Conservation (phyloP, 495 filamentous ascomycete species). For the Aspergillus bertholletiae region DNA sequence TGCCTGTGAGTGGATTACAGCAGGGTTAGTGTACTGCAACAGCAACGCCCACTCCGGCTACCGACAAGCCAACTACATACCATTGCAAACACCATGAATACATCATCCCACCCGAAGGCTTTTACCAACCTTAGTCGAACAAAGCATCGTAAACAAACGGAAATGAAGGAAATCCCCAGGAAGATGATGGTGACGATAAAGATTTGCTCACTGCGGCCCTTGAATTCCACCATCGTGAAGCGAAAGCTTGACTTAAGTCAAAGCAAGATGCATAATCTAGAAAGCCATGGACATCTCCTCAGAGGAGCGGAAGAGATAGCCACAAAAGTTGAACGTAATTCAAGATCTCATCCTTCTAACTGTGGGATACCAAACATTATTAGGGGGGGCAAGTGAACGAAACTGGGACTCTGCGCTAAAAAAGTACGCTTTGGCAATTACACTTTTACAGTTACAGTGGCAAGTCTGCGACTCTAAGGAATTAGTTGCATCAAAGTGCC, state of each 20-base stretch:
- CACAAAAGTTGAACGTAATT: constrained; percentile 2
- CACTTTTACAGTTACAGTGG: constrained; percentile 1
- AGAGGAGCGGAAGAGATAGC: not conserved
- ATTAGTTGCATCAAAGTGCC: constrained; percentile 4
- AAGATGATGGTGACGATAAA: constrained; percentile 39
- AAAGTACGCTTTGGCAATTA: not conserved
- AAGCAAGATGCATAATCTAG: constrained; percentile 5
- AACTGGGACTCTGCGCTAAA: not conserved
- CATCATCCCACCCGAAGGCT: constrained; percentile 45
- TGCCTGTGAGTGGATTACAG: constrained; percentile 8
- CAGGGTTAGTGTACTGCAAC: not conserved
- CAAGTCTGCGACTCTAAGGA: not conserved
- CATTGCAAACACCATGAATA: constrained; percentile 40
- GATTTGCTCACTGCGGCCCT: constrained; percentile 35
- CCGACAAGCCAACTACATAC: constrained; percentile 16
- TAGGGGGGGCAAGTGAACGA: not conserved
- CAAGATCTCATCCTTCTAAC: not conserved
- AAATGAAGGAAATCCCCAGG: constrained; percentile 33
- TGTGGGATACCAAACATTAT: not conserved
- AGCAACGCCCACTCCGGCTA: not conserved
- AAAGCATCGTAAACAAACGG: constrained; percentile 39
- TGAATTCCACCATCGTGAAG: constrained; percentile 31
- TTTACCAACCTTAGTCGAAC: constrained; percentile 36
- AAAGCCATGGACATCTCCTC: constrained; percentile 2
- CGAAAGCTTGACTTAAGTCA: constrained; percentile 6